Evolutionary conservation across 495 filamentous ascomycete species (phyloP).

Genomic region (Neurospora sublineolata): DNA sequence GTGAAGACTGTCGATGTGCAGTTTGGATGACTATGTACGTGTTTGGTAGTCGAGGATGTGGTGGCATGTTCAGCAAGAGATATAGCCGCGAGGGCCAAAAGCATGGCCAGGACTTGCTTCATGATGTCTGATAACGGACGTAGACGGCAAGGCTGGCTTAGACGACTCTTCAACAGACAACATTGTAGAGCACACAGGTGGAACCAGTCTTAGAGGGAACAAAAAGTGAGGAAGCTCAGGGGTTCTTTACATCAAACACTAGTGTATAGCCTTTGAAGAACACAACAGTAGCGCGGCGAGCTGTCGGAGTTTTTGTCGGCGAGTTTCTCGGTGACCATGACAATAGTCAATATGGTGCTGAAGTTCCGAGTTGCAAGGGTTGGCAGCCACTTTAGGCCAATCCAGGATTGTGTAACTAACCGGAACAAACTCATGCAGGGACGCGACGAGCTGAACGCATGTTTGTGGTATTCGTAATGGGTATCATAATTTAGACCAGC

Average conservation of each 20-base stretch:
- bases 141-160: neutral
- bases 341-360: neutral
- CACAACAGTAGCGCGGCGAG: neutral
- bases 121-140: neutral
- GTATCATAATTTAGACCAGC: slow-evolving; percentile 9
- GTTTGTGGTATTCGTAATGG: slow-evolving; percentile 1
- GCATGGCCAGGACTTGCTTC: neutral
- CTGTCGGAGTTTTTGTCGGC: neutral
- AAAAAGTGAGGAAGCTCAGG: neutral
- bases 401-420: neutral
- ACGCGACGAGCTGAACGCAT: neutral
- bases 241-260: neutral
- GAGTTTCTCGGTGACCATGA: neutral
- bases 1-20: neutral
- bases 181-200: neutral
- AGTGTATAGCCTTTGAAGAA: neutral
- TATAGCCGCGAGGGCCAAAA: neutral
- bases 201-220: neutral
- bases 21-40: neutral
- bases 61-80: neutral
- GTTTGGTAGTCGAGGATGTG: neutral
- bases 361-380: neutral
- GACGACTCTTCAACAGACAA: neutral
- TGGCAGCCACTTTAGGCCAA: neutral
- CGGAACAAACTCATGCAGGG: neutral